Evolutionary conservation across 2,329 filamentous ascomycete genomes (phyloP), one percentile per base, ranked within the genome.

Genomic region (Apiospora saccharicola): DNA sequence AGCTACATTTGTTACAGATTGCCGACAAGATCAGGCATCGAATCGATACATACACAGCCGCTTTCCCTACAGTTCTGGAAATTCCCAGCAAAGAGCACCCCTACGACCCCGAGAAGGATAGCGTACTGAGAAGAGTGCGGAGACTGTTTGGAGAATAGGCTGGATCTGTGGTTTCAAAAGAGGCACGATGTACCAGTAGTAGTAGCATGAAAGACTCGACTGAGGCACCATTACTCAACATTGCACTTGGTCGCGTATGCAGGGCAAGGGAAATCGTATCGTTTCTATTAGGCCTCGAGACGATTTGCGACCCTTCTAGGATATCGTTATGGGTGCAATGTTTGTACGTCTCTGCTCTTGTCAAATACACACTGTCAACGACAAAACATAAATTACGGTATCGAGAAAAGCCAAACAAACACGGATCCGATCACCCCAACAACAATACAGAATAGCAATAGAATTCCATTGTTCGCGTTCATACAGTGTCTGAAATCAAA

Each of bases 31-130:
- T 99, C 89, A 91, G 96, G 82, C 90, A 96, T 81, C 91, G 92
- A 74, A 92, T 99, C 77, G 96, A 99, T 83, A 91, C 90, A 49
- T 98, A 97, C 84, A 96, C 94, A 26, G 94, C 96, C 69, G 95
- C 96, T 5, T 99, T 99, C 84, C 96, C 96, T n/a, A 92, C 95
- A 30, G 89, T 99, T 71, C 90, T 99, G 72, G 96, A 99, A 84
- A 98, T 99, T 74, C 96, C 96, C 34, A 97, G 94, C 85, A 99
- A 99, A 88, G 96, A 99, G 82, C 96, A 99, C 82, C 96, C 96
- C 2, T 99, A 99, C 81, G 96, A 99, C 79, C 96, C 96, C 0
- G 96, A 99, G 85, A 99, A 99, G 87, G 96, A 99, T 83, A 98
- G 96, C 80, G 96, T 99, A 61, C 83, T 99, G 84, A 93, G 95